Base-by-base conservation (phyloP, 192 early-diverging fungal genomes). In the Backusella tarrabulga region DNA sequence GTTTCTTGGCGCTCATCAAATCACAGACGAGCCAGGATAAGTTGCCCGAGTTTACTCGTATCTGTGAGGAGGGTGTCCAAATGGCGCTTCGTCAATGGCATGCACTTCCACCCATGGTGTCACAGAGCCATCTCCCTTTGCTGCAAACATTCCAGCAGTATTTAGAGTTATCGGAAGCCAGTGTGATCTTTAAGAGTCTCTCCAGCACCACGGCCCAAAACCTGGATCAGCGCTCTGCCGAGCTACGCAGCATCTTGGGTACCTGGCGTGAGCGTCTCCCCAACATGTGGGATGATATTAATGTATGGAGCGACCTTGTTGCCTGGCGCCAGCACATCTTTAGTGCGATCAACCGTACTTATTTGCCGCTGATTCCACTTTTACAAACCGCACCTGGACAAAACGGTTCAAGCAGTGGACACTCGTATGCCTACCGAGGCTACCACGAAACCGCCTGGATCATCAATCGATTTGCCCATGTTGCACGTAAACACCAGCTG, bases 391-490 rank as follows among this genome's bases (percentile, higher is more conserved):
- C 66, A 5, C 21, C 54, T 7, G 77, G 71, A 7, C 85, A 83
- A 17, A 77, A 85, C 11, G 86, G 88, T 21, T 77, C 84, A 3
- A 87, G 87, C 34, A 83, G 87, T 86, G 86, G 91, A 1, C 92
- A 94, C 73, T 97, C 97, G 46, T 95, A 92, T 76, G 96, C 97
- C 0, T 99, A 97, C 82, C 91, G 97, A 19, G 98, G 98, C 21
- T 98, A 97, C 82, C 98, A 99, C 81, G 97, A 99, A 83, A 99
- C 97, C 29, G 98, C 98, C 1, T 99, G 98, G 98, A 99, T 98
- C 34, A 99, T 98, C 86, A 99, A 99, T 81, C 90, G 98, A 54
- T 99, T 99, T 83, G 97, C 98, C 1, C 95, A 97, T 70, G 95
- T 98, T 44, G 97, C 97, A 5, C 87, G 98, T 5, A 95, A 97